Conservation (phyloP, 345 rosid genomes). For the Euphorbia tirucalli region DNA sequence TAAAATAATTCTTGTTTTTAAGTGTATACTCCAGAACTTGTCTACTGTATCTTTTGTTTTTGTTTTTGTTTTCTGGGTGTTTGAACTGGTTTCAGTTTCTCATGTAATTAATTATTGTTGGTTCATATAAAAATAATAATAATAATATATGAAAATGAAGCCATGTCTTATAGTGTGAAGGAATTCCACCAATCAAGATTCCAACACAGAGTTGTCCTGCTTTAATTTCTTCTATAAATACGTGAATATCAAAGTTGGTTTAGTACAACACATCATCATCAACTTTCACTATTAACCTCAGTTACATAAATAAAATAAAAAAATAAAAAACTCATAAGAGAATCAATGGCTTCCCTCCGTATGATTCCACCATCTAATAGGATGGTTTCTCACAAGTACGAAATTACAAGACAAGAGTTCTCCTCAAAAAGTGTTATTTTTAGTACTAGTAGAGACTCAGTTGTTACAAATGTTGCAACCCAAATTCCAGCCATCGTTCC, state of each 20-base stretch:
- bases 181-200: constrained; percentile 42
- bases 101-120: too few species aligned
- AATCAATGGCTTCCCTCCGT: constrained; percentile 47
- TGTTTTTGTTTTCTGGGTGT: too few species aligned
- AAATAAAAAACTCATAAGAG: too few species aligned
- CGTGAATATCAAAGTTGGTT: neutral
- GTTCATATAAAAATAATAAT: neutral
- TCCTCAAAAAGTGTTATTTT: neutral
- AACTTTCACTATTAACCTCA: neutral
- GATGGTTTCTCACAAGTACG: constrained; percentile 23
- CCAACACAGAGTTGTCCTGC: constrained; percentile 7
- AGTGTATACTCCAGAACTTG: too few species aligned
- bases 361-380: constrained; percentile 23
- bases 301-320: too few species aligned
- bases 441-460: constrained; percentile 10
- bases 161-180: constrained; percentile 42
- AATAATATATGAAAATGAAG: neutral
- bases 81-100: too few species aligned
- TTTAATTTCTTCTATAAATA: neutral
- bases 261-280: neutral
- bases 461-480: constrained; percentile 35
- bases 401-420: constrained; percentile 11
- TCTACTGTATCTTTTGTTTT: too few species aligned
- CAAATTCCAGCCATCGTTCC: constrained; percentile 21
- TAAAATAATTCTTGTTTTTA: too few species aligned